Evolutionary conservation across 768 basidiomycete species (phyloP), one percentile per base, ranked within the genome.

Genomic region (Phanerodontia chrysosporium): DNA sequence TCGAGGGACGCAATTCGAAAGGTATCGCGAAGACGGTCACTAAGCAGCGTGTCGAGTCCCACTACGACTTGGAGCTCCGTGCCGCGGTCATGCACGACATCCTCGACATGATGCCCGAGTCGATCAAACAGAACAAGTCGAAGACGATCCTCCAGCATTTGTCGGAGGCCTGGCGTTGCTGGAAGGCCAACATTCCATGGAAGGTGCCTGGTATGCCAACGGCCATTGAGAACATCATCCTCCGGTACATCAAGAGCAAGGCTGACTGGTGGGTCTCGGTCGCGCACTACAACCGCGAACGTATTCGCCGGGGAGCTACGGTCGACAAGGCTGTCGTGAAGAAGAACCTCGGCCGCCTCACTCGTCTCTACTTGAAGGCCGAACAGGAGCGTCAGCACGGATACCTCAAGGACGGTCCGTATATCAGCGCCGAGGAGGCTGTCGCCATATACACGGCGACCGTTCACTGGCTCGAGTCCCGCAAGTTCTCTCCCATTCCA

Each of bases 61-160:
- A 99, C 72, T 98, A 95, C 67, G 97, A 99, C 72, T 81, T 99
- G 35, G 97, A 99, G 71, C 78, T 99, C 45, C 88, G 97, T 55
- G 97, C 97, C 0, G 95, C 97, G 49, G 96, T 99, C 67, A 98
- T 99, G 97, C 96, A 98, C 76, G 96, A 99, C 73, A 98, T 99
- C 66, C 79, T 99, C 65, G 96, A 98, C 78, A 98, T 98, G 96
- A 98, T 98, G 96, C 97, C 97, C 7, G 97, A 98, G 73, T 94
- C 92, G 1, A 95, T 98, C 79, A 95, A 95, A 75, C 94, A 95
- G 75, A 99, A 98, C 77, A 98, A 99, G 79, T 87, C 95, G n/a
- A 99, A 99, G 80, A 98, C 97, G 12, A 98, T 99, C 64, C 70
- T 99, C 70, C 97, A 99, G 72, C 97, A 98, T 72, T 76, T 98